phyloP scores from a whole-genome alignment of 139 green algal genomes.

The Chlorella vulgaris region DNA sequence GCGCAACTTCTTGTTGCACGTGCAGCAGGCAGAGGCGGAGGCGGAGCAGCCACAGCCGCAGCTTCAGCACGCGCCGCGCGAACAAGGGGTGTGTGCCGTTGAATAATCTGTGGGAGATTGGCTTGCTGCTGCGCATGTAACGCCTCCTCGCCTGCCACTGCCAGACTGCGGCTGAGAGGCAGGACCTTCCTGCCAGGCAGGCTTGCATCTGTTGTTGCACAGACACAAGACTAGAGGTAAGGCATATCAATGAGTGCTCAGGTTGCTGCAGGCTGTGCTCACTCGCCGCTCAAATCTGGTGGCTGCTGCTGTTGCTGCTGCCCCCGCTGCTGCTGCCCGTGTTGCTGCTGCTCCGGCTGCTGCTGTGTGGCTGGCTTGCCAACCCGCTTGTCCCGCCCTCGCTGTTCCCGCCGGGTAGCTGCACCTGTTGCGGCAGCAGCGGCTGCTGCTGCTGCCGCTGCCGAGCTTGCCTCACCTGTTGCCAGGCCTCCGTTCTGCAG shows the following conservation, averaged over 20 bases:
- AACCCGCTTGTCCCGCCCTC: not conserved
- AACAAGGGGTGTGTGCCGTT: no score
- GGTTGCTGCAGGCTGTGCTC: no score
- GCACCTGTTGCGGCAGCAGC: not conserved
- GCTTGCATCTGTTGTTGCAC: no score
- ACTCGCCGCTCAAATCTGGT: no score
- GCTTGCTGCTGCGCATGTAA: no score
- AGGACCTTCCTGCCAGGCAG: no score
- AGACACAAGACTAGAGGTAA: no score
- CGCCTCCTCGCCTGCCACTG: no score
- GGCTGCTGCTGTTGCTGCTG: not conserved
- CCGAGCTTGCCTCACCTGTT: not conserved
- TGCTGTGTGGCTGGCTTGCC: not conserved
- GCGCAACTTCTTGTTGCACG: slow-evolving; percentile 17
- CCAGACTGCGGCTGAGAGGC: no score
- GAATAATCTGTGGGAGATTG: no score
- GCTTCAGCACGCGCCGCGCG: not conserved
- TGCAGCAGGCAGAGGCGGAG: not conserved
- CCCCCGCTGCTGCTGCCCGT: not conserved
- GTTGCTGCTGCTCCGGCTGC: not conserved
- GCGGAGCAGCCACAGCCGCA: not conserved
- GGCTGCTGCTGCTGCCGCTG: not conserved
- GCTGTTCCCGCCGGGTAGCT: not conserved
- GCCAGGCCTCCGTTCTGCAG: not conserved
- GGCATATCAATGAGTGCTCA: no score